Evolutionary conservation across 371 early-diverging fungal genomes (phyloP), one percentile per base, ranked within the genome.

Genomic region (Rhizopus delemar): DNA sequence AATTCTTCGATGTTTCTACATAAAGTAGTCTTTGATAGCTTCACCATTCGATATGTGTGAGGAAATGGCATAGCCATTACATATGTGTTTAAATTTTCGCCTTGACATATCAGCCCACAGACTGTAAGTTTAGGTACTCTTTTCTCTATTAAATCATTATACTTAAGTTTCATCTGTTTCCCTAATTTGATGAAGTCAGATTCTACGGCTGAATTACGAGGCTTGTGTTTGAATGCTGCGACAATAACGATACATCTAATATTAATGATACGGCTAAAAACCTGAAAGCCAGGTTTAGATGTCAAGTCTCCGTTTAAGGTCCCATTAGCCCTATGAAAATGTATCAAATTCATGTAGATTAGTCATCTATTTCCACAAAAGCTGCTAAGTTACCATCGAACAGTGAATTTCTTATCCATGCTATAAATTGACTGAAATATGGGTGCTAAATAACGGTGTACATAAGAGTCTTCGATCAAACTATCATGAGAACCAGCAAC

Each of bases 41-140:
- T 58, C 29, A 50, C 54, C 55, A 63, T 54, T 48, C 50, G 46
- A 50, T 63, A 57, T 43, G 43, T 52, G 11, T 46, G 22, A 43
- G 62, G 51, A 51, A 56, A 61, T 45, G 55, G 56, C 61, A 61
- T 61, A 51, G 55, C 60, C 46, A 53, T 60, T 29, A 60, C 46
- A 48, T 12, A 53, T 31, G 60, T 56, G 38, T 31, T 46, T 49
- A 57, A 33, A 49, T 52, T 41, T 32, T 57, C 33, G 3, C 63
- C 57, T 53, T 58, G 53, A 45, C 57, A 54, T 43, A 53, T 29
- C 13, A 63, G n/a, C 28, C 58, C 57, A 29, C 53, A 53, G 5
- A 53, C 39, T 33, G 28, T 28, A 46, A 48, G 56, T 38, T 62
- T 31, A 34, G 39, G 39, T 31, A 46, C n/a, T 52, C 49, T 35